These are phyloP conservation scores for rapeseed (Brassica napus) DNA, from an alignment of 345 rosid genomes.

Conservation along the genomic window DNA sequence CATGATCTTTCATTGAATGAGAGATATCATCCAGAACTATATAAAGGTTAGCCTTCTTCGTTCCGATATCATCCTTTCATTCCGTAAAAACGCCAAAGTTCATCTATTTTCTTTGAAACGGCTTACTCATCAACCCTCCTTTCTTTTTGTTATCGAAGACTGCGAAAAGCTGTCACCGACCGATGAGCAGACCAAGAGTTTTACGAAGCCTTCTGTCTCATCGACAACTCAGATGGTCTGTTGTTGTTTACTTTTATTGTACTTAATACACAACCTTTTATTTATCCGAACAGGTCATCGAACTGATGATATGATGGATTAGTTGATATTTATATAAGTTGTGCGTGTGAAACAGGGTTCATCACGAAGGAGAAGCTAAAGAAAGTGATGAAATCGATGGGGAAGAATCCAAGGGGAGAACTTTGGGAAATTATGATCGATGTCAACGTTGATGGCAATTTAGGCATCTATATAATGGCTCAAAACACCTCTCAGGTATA, in stretches of 20 bases:
- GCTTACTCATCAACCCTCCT: background rate
- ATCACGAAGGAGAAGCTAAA: background rate
- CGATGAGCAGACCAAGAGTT: slow-evolving; percentile 9
- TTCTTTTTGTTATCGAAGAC: slow-evolving; percentile 21
- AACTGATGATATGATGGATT: background rate
- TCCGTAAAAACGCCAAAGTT: too few species aligned
- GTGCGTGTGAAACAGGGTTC: too few species aligned
- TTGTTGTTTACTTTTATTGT: background rate
- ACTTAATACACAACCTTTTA: background rate
- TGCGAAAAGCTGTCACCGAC: background rate
- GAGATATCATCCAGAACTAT: background rate
- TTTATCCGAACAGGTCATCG: background rate
- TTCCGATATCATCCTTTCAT: too few species aligned
- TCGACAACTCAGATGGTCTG: slow-evolving; percentile 37
- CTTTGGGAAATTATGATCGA: slow-evolving; percentile 35
- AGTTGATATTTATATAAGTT: too few species aligned
- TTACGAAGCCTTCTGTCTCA: slow-evolving; percentile 37
- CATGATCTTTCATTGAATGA: background rate
- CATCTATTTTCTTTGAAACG: too few species aligned
- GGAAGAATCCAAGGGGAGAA: slow-evolving; percentile 32
- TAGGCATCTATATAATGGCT: slow-evolving; percentile 37
- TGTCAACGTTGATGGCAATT: slow-evolving; percentile 31
- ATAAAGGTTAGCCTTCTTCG: too few species aligned
- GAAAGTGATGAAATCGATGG: slow-evolving; percentile 38
- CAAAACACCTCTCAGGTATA: slow-evolving; percentile 36